Base-by-base conservation (phyloP, 108 stramenopile genomes). In the Skeletonema tropicum region DNA sequence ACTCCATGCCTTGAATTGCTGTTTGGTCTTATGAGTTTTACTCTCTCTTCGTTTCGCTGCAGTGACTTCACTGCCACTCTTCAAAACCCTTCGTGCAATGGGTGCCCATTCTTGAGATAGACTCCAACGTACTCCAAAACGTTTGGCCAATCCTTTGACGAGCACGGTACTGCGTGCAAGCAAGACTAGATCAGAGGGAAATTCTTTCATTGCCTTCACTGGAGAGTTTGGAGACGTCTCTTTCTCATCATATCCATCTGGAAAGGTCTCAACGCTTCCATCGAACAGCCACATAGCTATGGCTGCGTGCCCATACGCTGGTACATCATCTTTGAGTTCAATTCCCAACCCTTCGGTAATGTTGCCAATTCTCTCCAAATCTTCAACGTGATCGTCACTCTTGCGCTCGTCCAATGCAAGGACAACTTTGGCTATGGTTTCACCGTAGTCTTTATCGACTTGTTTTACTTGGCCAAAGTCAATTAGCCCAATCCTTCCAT, bases 391-490 rank as follows among this genome's bases (percentile, higher is more conserved):
- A 36, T 84, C 84, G 66, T 92, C 93, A 38, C 85, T 82, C 29
- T 76, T 45, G 6, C 92, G 87, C 26, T 90, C 90, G 38, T 89
- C 95, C n/a, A 96, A 66, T 4, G 95, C 95, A 59, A 94, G 77
- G 94, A 95, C 96, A 26, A 96, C 92, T 81, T 96, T 92, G 11
- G 88, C 87, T 29, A 97, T 85, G 7, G 95, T 94, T 59, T 93
- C 85, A 2, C 93, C 70, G 25, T 85, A 85, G 31, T 92, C 76
- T 17, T 91, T 92, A n/a, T 77, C 81, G 21, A 96, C 92, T 70
- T 95, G 93, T 62, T 93, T 96, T 7, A 96, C 97, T 45, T 97
- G 97, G 4, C 90, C 98, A 83, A 96, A 98, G 76, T 98, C 98
- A 73, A 98, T 97, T 26, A 98, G 75, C 13, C 96, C 97, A 35